Evolutionary conservation across 306 rosid species (phyloP), one percentile per base, ranked within the genome.

Genomic region (Fragaria ananassa): DNA sequence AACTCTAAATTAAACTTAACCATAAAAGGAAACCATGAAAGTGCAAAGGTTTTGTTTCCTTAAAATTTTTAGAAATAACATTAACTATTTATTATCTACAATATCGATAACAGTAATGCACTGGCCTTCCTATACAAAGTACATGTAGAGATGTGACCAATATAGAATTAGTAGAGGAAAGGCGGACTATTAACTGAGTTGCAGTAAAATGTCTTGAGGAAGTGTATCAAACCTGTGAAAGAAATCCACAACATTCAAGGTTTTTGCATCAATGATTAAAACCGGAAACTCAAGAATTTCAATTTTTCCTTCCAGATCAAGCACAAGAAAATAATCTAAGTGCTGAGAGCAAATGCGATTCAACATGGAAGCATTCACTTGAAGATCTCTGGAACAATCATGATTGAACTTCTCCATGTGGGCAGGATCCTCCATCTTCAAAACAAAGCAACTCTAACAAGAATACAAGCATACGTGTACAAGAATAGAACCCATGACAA

Each of bases 241-340:
- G 80, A 90, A 76, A 82, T 80, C 93, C 71, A 88, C 81, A 17
- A 90, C 96, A 44, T 86, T 88, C 91, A 88, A 63, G 54, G 93
- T 86, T 81, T 86, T 90, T 42, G 95, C 92, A 81, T 75, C 79
- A 76, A 94, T 83, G 85, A 86, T 76, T 68, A 94, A 85, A 82
- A 94, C 93, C 6, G 97, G 98, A 80, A 91, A 94, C 92, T 94
- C 98, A 50, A 94, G 96, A 82, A 94, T 94, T 87, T 94, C 97
- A 83, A 94, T 88, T 74, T 81, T 92, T 42, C 98, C 98, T 93
- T 94, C 98, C 81, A 94, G 90, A 90, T 94, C 98, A 83, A 94
- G 93, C 80, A 94, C 97, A 47, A 92, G 96, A 84, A 94, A 92
- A 83, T 72, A 94, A 82, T 92, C 98, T 10, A 85, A 62, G 66